Percentiles rank a stretch among this genome's conserved stretches.
These are phyloP conservation scores for Wickerhamomyces canadensis DNA, from an alignment of 805 yeast genomes.

Conservation along the genomic window DNA sequence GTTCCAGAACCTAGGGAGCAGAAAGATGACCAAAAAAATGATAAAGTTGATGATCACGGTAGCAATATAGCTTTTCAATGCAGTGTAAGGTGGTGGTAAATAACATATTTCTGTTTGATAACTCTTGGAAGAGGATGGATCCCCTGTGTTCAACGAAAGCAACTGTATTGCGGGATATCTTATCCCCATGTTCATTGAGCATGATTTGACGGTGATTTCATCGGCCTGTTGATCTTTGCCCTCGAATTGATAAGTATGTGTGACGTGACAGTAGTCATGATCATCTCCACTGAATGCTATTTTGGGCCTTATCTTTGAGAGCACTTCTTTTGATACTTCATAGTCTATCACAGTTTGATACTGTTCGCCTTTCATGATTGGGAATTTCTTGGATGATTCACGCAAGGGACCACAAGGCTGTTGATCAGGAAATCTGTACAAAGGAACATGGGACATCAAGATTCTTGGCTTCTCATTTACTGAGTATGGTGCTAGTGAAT, in stretches of 20 bases:
- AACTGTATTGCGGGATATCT: conserved; percentile 81
- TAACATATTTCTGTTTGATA: conserved; percentile 47
- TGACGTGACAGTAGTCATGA: conserved; percentile 87
- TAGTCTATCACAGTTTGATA: conserved; percentile 84
- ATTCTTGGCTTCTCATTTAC: conserved; percentile 48
- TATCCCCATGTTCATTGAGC: conserved; percentile 92
- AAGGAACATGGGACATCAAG: conserved; percentile 82
- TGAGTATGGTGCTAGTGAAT: conserved; percentile 25
- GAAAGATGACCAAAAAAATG: conserved; percentile 20
- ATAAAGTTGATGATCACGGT: conserved; percentile 18
- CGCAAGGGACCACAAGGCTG: conserved; percentile 73
- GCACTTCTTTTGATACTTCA: conserved; percentile 50
- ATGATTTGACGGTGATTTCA: conserved; percentile 84
- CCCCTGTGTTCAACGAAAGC: conserved; percentile 48
- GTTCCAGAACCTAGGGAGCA: conserved; percentile 26
- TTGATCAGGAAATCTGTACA: conserved; percentile 58
- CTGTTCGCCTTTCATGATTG: conserved; percentile 70
- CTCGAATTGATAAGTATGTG: conserved; percentile 37
- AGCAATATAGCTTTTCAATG: conserved; percentile 31
- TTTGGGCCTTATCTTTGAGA: conserved; percentile 57
- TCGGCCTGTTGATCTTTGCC: conserved; percentile 33
- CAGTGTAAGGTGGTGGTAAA: conserved; percentile 48
- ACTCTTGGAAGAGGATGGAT: conserved; percentile 17
- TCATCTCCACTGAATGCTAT: conserved; percentile 89
- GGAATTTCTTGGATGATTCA: conserved; percentile 63